Percentiles rank a stretch among this genome's conserved stretches.
Conservation (phyloP, 2,329 filamentous ascomycete genomes). For the Aspergillus sp. region DNA sequence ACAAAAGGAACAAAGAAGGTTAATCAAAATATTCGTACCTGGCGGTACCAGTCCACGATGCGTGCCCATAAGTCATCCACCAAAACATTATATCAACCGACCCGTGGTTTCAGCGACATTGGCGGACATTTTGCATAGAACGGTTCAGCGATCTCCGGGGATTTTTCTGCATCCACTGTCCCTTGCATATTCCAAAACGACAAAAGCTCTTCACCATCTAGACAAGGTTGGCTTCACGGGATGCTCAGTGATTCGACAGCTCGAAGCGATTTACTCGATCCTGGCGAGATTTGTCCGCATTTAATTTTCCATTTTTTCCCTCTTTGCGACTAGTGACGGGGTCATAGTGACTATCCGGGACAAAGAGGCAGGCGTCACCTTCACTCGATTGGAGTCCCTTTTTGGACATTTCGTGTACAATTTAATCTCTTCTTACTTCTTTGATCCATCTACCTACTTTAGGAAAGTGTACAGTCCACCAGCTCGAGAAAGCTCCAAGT, state of each 20-base stretch:
- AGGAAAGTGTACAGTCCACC: too few relatives aligned
- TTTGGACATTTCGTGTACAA: slow-evolving; percentile 1
- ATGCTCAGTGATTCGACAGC: too few relatives aligned
- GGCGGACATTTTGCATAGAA: slow-evolving; percentile 21
- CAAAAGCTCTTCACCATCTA: slow-evolving; percentile 5
- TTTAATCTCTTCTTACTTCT: slow-evolving; percentile 1
- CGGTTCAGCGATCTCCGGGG: slow-evolving; percentile 15
- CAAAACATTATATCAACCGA: slow-evolving; percentile 13
- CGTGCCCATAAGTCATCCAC: slow-evolving; percentile 7
- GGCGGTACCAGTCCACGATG: slow-evolving; percentile 12
- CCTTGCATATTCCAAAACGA: not conserved
- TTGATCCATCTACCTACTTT: slow-evolving; percentile 1
- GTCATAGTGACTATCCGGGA: too few relatives aligned
- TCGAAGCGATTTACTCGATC: too few relatives aligned
- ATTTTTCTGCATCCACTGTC: slow-evolving; percentile 2
- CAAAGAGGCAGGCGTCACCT: too few relatives aligned
- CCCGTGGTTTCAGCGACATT: slow-evolving; percentile 8
- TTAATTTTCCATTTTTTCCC: not conserved
- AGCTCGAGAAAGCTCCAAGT: too few relatives aligned
- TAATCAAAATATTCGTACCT: slow-evolving; percentile 10
- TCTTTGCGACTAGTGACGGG: not conserved
- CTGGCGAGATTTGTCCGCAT: not conserved
- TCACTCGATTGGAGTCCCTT: not conserved
- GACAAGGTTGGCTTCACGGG: slow-evolving; percentile 9
- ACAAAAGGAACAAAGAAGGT: slow-evolving; percentile 10